Conservation (phyloP, 2,329 filamentous ascomycete genomes). For the Penicillium occitanis region DNA sequence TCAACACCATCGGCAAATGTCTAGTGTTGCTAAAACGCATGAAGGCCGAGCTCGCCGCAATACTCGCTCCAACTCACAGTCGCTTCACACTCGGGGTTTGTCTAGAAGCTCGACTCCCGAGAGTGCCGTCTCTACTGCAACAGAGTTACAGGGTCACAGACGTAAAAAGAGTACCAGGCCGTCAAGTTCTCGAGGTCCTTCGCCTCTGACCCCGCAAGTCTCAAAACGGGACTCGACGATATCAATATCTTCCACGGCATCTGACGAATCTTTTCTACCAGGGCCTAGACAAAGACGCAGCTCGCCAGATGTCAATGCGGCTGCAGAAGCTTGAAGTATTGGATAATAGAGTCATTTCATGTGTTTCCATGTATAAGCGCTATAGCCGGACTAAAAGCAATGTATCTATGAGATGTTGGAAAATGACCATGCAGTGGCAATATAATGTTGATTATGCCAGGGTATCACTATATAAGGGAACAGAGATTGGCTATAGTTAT, state of each 20-base stretch:
- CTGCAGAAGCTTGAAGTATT: constrained; percentile 13
- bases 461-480: not conserved
- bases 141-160: constrained; percentile 28
- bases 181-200: constrained; percentile 30
- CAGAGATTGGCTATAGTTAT: not conserved
- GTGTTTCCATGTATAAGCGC: constrained; percentile 6
- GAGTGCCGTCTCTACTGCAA: constrained; percentile 35
- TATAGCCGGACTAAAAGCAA: constrained; percentile 2
- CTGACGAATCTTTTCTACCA: constrained; percentile 35
- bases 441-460: not conserved
- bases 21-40: constrained; percentile 28
- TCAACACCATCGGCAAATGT: constrained; percentile 27
- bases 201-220: constrained; percentile 40
- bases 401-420: constrained; percentile 11
- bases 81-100: constrained; percentile 34
- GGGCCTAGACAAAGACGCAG: constrained; percentile 27
- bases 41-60: constrained; percentile 35
- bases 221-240: constrained; percentile 37
- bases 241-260: constrained; percentile 34
- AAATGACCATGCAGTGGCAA: not conserved
- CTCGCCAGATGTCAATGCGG: constrained; percentile 18
- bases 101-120: constrained; percentile 46
- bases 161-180: constrained; percentile 35
- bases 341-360: not conserved
- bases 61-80: constrained; percentile 43